phyloP scores from a whole-genome alignment of 129 eudicot species.

The Escallonia herrerae region DNA sequence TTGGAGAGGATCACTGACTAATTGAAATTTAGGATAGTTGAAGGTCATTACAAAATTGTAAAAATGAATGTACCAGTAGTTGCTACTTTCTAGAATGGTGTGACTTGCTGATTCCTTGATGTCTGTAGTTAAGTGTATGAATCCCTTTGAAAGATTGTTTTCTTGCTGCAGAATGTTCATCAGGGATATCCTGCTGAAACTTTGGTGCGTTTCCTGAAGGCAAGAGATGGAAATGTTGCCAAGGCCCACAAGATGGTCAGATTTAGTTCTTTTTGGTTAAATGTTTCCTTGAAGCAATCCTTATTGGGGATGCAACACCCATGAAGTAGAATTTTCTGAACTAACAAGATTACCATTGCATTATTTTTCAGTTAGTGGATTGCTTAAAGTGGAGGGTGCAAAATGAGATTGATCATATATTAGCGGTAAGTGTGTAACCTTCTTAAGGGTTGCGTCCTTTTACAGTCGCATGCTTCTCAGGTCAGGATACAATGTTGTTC shows the following conservation, averaged over 20 bases:
- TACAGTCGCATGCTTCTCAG: no score
- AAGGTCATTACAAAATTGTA: no score
- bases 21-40: no score
- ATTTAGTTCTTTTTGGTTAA: constrained; percentile 1
- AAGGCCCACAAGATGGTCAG: constrained; percentile 66
- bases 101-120: neutral
- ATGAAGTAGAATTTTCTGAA: constrained; percentile 1
- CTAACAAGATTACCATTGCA: constrained; percentile 10
- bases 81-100: no score
- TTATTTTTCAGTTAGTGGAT: constrained; percentile 57
- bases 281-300: neutral
- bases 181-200: constrained; percentile 59
- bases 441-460: neutral
- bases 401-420: constrained; percentile 58
- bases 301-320: neutral
- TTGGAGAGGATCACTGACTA: no score
- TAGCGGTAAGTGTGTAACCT: constrained; percentile 44
- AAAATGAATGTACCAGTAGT: no score
- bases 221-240: constrained; percentile 64
- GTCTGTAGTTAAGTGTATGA: neutral
- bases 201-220: constrained; percentile 58
- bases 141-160: neutral
- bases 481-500: no score
- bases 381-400: constrained; percentile 62
- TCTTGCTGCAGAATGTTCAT: constrained; percentile 56